Evolutionary conservation across 2,329 filamentous ascomycete genomes (phyloP), one percentile per base, ranked within the genome.

Genomic region (Neonectria faginata): DNA sequence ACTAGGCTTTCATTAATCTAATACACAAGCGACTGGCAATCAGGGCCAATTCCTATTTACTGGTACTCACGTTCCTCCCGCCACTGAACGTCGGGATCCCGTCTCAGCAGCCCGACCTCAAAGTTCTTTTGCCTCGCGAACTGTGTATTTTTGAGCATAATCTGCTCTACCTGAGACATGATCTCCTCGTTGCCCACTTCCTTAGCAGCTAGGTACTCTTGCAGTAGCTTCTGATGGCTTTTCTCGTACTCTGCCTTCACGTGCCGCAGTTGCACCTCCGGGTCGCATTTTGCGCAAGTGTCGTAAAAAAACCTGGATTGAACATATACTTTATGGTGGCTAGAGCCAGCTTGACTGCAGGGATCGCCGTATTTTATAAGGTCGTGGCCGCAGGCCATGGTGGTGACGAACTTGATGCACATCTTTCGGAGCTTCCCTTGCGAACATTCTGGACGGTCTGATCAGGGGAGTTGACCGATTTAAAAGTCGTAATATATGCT

Each of bases 221-320:
- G 52, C 67, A 77, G 72, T 33, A 79, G 62, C 50, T 62, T 61
- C 11, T 66, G 65, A 31, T 74, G 75, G 4, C 73, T 63, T n/a
- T 54, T 60, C 47, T 78, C 74, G 50, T 77, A 72, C 22, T 74
- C 50, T 39, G 68, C 65, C 48, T 69, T 66, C 44, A 73, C 59
- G 10, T 71, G 60, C 64, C 70, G 71, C 18, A 76, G 73, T 41
- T 63, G 69, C 22, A 73, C 71, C 1, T 71, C 70, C 0, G 76
- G 74, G 54, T 81, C 78, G 64, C 80, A 82, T 6, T 65, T 55
- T 8, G 78, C 75, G 68, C 79, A 82, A n/a, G 76, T 79, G 66
- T 79, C 78, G 45, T 75, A 62, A 47, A 81, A 56, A 59, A 73
- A 73, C 12, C 60, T 63, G 25, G 60, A 62, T 33, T 67, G 66